Percentiles rank a stretch among this genome's conserved stretches.
phyloP scores from a whole-genome alignment of 2,329 filamentous ascomycete genomes.

The Huntiella decipiens region DNA sequence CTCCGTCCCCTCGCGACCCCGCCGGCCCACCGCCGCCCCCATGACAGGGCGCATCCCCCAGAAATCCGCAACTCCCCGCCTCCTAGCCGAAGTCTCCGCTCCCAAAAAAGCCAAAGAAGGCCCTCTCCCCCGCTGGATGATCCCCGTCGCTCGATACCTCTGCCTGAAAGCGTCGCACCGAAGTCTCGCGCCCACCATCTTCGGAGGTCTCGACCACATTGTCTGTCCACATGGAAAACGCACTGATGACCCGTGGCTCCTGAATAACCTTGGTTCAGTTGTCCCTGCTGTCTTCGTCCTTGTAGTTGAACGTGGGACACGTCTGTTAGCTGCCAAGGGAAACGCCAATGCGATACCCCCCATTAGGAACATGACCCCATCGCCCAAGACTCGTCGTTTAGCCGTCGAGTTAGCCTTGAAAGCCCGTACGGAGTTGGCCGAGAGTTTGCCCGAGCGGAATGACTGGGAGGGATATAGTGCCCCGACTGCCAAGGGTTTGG shows the following conservation, averaged over 20 bases:
- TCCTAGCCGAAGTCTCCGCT: conserved; percentile 20
- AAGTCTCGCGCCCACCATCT: conserved; percentile 49
- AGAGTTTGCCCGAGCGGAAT: conserved; percentile 25
- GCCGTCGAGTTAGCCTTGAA: conserved; percentile 25
- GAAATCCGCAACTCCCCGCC: conserved; percentile 27
- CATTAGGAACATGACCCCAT: conserved; percentile 15
- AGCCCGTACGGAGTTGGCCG: conserved; percentile 23
- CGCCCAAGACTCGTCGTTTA: conserved; percentile 20
- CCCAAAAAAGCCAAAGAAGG: conserved; percentile 13
- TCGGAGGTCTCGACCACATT: conserved; percentile 50
- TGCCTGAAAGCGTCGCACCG: conserved; percentile 39
- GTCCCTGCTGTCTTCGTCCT: conserved; percentile 40
- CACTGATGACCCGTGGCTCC: conserved; percentile 30
- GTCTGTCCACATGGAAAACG: conserved; percentile 24
- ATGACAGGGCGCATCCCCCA: conserved; percentile 21
- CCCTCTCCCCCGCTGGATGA: conserved; percentile 46
- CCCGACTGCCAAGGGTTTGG: conserved; percentile 32
- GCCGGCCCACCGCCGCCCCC: background rate
- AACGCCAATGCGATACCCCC: conserved; percentile 24
- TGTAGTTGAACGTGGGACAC: conserved; percentile 25
- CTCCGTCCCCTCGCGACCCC: background rate
- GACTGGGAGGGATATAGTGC: conserved; percentile 33
- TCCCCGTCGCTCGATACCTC: conserved; percentile 45
- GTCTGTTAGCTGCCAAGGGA: conserved; percentile 21
- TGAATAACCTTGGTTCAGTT: conserved; percentile 31